These are phyloP conservation scores for Zangia roseola DNA, from an alignment of 768 basidiomycete species.

Conservation along the genomic window DNA sequence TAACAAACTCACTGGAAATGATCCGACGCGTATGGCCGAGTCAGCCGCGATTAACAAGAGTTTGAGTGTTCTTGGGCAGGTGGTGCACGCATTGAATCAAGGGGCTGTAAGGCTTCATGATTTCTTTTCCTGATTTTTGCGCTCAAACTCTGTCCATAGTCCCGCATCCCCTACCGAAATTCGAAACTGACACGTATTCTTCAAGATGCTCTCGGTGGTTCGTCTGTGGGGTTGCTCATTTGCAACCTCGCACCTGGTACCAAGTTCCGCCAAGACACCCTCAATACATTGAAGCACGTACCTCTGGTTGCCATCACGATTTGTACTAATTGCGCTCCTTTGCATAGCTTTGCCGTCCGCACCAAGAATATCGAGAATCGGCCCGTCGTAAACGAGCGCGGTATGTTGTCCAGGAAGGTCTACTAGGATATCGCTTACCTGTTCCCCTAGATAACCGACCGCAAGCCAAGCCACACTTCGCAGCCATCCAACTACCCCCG, in stretches of 20 bases:
- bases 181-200: constrained; percentile 86
- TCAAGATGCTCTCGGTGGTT: constrained; percentile 87
- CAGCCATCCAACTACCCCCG: constrained; percentile 53
- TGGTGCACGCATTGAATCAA: constrained; percentile 80
- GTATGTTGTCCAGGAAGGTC: constrained; percentile 36
- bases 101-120: constrained; percentile 47
- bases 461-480: constrained; percentile 59
- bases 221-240: constrained; percentile 75
- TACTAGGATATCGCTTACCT: not conserved
- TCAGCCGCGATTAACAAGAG: constrained; percentile 89
- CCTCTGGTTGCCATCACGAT: not conserved
- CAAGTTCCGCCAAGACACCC: constrained; percentile 82
- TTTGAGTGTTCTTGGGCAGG: constrained; percentile 81
- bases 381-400: constrained; percentile 74
- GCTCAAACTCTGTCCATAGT: constrained; percentile 36
- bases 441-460: constrained; percentile 52
- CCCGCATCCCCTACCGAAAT: constrained; percentile 86
- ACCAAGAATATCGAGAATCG: constrained; percentile 88
- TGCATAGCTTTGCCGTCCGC: constrained; percentile 68
- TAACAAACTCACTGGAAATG: constrained; percentile 88
- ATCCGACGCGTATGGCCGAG: constrained; percentile 84
- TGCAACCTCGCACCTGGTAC: constrained; percentile 84
- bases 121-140: not conserved
- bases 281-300: constrained; percentile 86
- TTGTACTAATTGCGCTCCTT: not conserved